Evolutionary conservation across 2,329 filamentous ascomycete genomes (phyloP).

Genomic region (Stromatinia cepivora): DNA sequence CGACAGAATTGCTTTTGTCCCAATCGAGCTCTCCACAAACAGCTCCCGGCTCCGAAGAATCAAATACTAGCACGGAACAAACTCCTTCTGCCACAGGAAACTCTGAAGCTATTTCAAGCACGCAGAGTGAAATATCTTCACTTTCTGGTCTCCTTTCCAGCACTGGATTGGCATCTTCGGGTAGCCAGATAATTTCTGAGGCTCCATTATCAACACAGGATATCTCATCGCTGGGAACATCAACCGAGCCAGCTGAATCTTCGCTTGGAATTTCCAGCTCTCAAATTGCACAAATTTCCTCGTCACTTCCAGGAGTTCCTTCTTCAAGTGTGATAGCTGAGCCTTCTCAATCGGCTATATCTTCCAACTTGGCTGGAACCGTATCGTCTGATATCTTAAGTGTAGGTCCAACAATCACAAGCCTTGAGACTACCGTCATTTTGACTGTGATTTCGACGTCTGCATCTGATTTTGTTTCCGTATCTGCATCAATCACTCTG

Average conservation of each 20-base stretch:
- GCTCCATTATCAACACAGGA: background rate
- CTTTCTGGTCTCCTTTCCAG: background rate
- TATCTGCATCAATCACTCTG: background rate
- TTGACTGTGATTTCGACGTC: background rate
- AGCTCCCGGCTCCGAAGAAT: background rate
- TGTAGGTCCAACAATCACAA: conserved; percentile 4
- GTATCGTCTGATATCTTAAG: background rate
- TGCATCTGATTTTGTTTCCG: background rate
- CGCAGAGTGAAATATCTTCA: background rate
- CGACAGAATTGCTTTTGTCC: background rate
- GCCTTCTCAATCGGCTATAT: background rate
- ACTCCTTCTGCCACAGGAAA: background rate
- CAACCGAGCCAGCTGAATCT: background rate
- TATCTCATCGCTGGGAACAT: background rate
- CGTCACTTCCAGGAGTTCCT: background rate
- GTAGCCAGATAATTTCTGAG: background rate
- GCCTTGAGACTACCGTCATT: background rate
- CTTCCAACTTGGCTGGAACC: background rate
- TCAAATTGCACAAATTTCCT: background rate
- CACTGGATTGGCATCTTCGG: background rate
- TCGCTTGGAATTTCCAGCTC: background rate
- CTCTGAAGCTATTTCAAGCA: background rate
- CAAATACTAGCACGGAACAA: background rate
- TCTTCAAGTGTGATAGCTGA: background rate
- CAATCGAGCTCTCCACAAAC: background rate